phyloP scores from a whole-genome alignment of 495 filamentous ascomycete genomes.

The Talaromyces liani region DNA sequence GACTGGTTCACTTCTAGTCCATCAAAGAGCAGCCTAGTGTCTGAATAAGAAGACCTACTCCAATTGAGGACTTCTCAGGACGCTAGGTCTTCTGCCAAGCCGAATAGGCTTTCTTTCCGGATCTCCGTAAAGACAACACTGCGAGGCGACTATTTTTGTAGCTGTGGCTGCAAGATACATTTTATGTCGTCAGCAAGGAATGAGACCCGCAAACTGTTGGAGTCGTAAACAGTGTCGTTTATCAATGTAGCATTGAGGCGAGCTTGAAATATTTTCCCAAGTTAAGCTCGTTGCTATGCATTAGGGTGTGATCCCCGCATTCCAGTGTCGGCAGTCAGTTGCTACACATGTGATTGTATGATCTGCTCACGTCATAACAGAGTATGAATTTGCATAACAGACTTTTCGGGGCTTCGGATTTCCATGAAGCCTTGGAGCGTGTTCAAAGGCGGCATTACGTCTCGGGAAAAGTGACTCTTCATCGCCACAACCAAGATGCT shows the following conservation, averaged over 20 bases:
- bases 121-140: background rate
- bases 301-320: slow-evolving; percentile 9
- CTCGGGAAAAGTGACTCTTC: background rate
- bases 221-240: background rate
- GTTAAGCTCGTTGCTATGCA: slow-evolving; percentile 9
- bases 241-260: slow-evolving; percentile 4
- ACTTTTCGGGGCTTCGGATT: background rate
- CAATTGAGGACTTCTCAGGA: background rate
- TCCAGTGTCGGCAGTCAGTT: slow-evolving; percentile 3
- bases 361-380: background rate
- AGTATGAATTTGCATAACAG: background rate
- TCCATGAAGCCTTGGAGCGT: background rate
- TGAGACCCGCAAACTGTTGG: slow-evolving; percentile 5
- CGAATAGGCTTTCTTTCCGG: slow-evolving; percentile 2
- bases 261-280: background rate
- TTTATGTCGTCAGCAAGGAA: slow-evolving; percentile 5
- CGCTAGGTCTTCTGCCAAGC: background rate
- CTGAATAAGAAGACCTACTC: background rate
- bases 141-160: background rate
- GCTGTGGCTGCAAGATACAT: background rate
- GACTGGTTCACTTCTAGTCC: background rate
- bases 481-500: background rate
- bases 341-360: background rate
- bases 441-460: background rate
- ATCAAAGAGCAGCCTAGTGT: background rate